phyloP scores from a whole-genome alignment of 2,329 filamentous ascomycete genomes.

The Paraphoma sp. region DNA sequence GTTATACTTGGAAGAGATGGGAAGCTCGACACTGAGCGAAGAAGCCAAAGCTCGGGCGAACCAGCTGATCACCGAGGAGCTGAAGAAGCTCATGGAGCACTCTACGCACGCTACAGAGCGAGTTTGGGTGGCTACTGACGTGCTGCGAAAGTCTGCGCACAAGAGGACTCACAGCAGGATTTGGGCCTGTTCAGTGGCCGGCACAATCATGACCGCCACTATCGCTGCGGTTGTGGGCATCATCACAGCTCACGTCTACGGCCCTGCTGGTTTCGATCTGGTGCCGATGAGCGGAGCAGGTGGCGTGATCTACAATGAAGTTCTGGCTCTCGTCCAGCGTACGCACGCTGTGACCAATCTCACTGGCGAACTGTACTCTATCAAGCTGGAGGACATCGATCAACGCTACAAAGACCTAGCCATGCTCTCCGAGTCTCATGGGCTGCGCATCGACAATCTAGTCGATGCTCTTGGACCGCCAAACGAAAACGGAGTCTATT shows the following conservation, averaged over 20 bases:
- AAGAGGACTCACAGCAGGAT: background rate
- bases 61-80: slow-evolving; percentile 12
- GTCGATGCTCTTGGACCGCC: slow-evolving; percentile 32
- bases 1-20: slow-evolving; percentile 15
- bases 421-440: slow-evolving; percentile 9
- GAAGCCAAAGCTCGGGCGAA: slow-evolving; percentile 9
- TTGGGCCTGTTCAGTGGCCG: background rate
- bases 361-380: slow-evolving; percentile 11
- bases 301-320: background rate
- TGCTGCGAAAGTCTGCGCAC: slow-evolving; percentile 6
- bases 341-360: slow-evolving; percentile 14
- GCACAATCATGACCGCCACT: background rate
- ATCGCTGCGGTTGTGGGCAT: background rate
- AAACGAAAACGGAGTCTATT: slow-evolving; percentile 28
- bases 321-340: slow-evolving; percentile 13
- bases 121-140: slow-evolving; percentile 21
- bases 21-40: slow-evolving; percentile 7
- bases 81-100: slow-evolving; percentile 21
- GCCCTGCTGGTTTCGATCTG: background rate
- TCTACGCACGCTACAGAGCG: slow-evolving; percentile 15
- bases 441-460: slow-evolving; percentile 28
- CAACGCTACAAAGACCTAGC: slow-evolving; percentile 9
- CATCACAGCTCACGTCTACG: background rate
- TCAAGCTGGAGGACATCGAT: slow-evolving; percentile 13
- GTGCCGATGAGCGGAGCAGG: background rate